Evolutionary conservation across 495 filamentous ascomycete species (phyloP), one percentile per base, ranked within the genome.

Genomic region (Parachaetomium inaequale): DNA sequence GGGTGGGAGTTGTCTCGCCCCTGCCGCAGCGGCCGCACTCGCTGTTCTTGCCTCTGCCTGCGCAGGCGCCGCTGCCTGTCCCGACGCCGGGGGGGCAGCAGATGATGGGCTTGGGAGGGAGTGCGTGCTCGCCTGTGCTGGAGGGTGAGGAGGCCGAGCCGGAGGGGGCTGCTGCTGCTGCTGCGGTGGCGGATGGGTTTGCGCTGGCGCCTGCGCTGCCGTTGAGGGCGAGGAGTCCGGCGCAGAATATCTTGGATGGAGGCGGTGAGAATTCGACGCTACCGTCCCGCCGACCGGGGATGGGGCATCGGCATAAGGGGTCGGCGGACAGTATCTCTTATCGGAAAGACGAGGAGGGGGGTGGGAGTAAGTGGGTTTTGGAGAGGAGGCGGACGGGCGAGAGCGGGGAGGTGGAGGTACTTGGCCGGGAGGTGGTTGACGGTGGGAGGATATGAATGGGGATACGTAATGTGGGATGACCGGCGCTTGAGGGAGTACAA

Each of bases 291-390:
- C 63, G 68, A 36, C 70, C 73, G 21, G 70, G 70, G n/a, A 75
- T 68, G 55, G 75, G 76, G 0, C 81, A 84, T 60, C 67, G 70
- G 5, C 75, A 79, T 47, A 74, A 76, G 55, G 75, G 80, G 29
- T 82, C 80, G 23, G 76, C 79, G 11, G 83, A 82, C 55, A 85
- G 83, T 55, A 82, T 87, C 32, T 84, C 82, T 50, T 87, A 87
- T 63, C 71, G 72, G 23, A 77, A 78, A 58, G 80, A 80, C 62
- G 78, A 77, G 55, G 78, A 79, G 31, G 77, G 79, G 78, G 25
- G 40, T 17, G 79, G 79, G 58, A 77, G 69, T 7, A 73, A 79
- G 53, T 86, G 84, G 84, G 76, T 85, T 4, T 70, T 85, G 45
- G 84, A 86, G 70, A 75, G 82, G 54, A 73, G 82, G 34, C 73